These are phyloP conservation scores for Herpetospermum pedunculosum DNA, from an alignment of 306 rosid species.

Conservation along the genomic window DNA sequence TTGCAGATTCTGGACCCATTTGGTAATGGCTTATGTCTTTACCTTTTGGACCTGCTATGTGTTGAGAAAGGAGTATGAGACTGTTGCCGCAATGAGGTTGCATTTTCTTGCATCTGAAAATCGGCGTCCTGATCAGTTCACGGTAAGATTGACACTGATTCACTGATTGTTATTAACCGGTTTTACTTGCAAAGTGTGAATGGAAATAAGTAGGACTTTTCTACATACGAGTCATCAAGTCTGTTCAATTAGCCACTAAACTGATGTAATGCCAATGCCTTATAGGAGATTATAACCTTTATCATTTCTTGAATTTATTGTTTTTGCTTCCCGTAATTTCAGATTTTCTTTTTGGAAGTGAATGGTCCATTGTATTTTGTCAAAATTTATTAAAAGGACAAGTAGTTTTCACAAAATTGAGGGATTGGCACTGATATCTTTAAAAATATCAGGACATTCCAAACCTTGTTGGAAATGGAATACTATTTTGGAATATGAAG, in stretches of 20 bases:
- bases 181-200: too few relatives aligned
- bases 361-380: neutral
- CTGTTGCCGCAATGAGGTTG: slow-evolving; percentile 73
- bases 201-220: neutral
- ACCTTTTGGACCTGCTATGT: slow-evolving; percentile 88
- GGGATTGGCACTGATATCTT: neutral
- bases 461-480: neutral
- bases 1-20: slow-evolving; percentile 97
- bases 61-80: slow-evolving; percentile 71
- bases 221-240: neutral
- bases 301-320: neutral
- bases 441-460: neutral
- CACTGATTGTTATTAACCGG: neutral
- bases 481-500: neutral
- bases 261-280: neutral
- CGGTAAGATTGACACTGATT: slow-evolving; percentile 37
- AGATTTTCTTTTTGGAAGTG: neutral
- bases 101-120: slow-evolving; percentile 76
- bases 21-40: slow-evolving; percentile 90
- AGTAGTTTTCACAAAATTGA: neutral
- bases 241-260: neutral
- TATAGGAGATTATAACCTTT: neutral
- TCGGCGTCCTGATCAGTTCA: slow-evolving; percentile 87
- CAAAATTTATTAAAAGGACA: neutral
- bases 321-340: neutral